Conservation (phyloP, 345 rosid species). For the Aegle marmelos region DNA sequence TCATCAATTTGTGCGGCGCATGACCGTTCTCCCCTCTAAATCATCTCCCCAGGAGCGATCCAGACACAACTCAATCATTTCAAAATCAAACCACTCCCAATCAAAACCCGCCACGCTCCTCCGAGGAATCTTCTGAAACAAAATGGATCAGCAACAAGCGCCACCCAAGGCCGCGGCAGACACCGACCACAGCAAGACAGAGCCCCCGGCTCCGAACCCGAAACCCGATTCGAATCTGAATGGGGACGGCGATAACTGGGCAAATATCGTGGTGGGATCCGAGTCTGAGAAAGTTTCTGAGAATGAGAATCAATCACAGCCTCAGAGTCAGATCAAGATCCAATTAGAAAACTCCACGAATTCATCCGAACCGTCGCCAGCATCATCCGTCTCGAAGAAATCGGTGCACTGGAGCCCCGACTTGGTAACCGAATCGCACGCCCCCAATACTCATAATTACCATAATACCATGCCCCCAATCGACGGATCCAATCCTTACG, state of each 20-base stretch:
- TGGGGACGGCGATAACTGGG: slow-evolving; percentile 16
- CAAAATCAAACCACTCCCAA: not conserved
- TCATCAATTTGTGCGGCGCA: slow-evolving; percentile 17
- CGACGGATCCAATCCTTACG: slow-evolving; percentile 53
- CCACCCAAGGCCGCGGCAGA: slow-evolving; percentile 2
- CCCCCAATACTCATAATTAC: slow-evolving; percentile 11
- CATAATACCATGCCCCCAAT: slow-evolving; percentile 13
- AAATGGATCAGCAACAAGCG: slow-evolving; percentile 15
- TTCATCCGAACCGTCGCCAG: slow-evolving; percentile 20
- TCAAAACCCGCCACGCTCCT: not conserved
- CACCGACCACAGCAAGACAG: slow-evolving; percentile 11
- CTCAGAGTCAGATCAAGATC: slow-evolving; percentile 20
- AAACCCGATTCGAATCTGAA: slow-evolving; percentile 22
- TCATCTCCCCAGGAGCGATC: slow-evolving; percentile 5
- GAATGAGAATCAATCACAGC: slow-evolving; percentile 8
- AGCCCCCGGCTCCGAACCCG: slow-evolving; percentile 13
- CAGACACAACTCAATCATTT: not conserved
- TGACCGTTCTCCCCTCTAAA: slow-evolving; percentile 31
- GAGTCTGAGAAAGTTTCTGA: slow-evolving; percentile 20
- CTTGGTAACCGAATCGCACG: slow-evolving; percentile 52
- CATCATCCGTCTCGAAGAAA: slow-evolving; percentile 44
- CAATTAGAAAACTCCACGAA: slow-evolving; percentile 23
- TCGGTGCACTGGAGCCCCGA: slow-evolving; percentile 77
- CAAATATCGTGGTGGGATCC: slow-evolving; percentile 18
- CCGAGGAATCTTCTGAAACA: not conserved